A percentile compares a stretch with the other conserved stretches of the same genome.
Conservation (phyloP, 1,284 basidiomycete genomes). For the Boletus sp. region DNA sequence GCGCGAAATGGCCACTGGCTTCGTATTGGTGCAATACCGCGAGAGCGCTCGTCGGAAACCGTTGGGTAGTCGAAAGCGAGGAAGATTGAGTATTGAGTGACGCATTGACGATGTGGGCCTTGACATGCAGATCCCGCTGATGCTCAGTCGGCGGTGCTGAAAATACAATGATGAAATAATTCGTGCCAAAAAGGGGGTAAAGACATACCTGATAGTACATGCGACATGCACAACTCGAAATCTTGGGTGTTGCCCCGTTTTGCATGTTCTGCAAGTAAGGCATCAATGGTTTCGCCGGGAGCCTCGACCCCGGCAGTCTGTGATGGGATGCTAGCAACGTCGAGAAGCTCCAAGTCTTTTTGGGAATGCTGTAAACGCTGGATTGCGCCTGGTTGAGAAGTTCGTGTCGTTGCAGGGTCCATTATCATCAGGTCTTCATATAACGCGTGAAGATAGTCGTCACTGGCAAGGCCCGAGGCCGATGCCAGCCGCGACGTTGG, state of each 20-base stretch:
- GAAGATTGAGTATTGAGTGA: constrained; percentile 26
- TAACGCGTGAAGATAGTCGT: background rate
- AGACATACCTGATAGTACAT: constrained; percentile 41
- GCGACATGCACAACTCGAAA: constrained; percentile 45
- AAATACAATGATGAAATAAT: constrained; percentile 1
- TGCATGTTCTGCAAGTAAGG: constrained; percentile 50
- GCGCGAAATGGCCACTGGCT: constrained; percentile 49
- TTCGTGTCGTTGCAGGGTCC: background rate
- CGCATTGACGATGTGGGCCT: constrained; percentile 45
- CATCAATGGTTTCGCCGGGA: constrained; percentile 41
- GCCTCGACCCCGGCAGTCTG: constrained; percentile 37
- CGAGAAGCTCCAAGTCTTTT: background rate
- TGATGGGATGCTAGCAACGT: background rate
- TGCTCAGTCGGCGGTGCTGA: constrained; percentile 45
- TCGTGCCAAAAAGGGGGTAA: background rate
- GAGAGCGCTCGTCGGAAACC: constrained; percentile 55
- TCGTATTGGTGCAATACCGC: constrained; percentile 65
- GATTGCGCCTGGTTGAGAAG: background rate
- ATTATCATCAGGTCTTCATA: constrained; percentile 4
- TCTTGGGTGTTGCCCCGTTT: constrained; percentile 41
- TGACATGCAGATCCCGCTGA: constrained; percentile 67
- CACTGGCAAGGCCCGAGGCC: background rate
- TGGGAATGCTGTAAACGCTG: background rate
- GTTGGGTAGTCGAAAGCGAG: constrained; percentile 18
- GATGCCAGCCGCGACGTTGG: background rate